Conservation (phyloP, 2,329 filamentous ascomycete species). For the Apiospora marii region DNA sequence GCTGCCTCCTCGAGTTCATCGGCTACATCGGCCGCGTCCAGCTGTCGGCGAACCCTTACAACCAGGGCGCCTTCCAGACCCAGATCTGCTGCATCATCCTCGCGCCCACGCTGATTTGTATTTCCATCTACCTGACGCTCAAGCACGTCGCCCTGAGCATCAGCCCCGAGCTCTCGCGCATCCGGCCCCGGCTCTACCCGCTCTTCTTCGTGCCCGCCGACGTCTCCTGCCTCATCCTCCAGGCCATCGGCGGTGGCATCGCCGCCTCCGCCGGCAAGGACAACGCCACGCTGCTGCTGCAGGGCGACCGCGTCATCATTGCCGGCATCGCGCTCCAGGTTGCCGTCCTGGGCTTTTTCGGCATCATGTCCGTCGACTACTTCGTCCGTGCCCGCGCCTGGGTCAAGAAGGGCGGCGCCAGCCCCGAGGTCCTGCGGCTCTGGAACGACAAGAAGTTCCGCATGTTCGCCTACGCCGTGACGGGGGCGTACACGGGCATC, state of each 20-base stretch:
- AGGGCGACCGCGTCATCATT: conserved; percentile 61
- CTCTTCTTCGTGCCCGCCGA: conserved; percentile 67
- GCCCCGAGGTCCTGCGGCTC: conserved; percentile 43
- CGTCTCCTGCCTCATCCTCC: conserved; percentile 64
- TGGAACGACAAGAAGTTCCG: conserved; percentile 55
- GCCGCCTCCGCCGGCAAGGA: conserved; percentile 56
- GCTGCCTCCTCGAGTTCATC: conserved; percentile 59
- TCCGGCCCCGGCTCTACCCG: conserved; percentile 61
- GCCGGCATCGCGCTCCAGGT: conserved; percentile 63
- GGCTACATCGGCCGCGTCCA: conserved; percentile 62
- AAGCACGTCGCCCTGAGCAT: conserved; percentile 64
- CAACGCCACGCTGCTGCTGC: conserved; percentile 49
- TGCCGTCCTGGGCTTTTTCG: conserved; percentile 57
- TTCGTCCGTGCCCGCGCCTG: conserved; percentile 50
- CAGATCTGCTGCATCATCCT: conserved; percentile 68
- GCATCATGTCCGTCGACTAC: conserved; percentile 54
- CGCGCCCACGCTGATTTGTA: conserved; percentile 67
- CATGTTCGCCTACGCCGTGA: conserved; percentile 53
- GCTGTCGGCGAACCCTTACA: conserved; percentile 62
- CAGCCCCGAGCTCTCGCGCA: conserved; percentile 57
- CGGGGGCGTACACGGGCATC: conserved; percentile 53
- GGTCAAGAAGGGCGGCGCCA: conserved; percentile 43
- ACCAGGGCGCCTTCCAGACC: conserved; percentile 60
- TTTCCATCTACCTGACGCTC: conserved; percentile 69
- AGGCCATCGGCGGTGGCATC: conserved; percentile 65